Conservation (phyloP, 176 grass and related monocot genomes). For the Microstegium vimineum region DNA sequence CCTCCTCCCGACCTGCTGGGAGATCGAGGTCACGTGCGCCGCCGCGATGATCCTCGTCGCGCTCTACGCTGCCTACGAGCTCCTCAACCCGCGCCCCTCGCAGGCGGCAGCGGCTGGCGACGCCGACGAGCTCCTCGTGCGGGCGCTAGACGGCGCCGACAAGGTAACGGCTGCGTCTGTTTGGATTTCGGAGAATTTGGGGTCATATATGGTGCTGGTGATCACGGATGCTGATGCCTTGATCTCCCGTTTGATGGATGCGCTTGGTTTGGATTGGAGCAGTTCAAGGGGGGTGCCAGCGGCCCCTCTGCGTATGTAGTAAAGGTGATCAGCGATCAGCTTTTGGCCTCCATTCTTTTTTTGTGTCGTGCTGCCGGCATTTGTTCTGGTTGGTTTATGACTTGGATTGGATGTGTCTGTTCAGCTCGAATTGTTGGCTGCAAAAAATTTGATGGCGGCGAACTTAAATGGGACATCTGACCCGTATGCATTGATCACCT, state of each 20-base stretch:
- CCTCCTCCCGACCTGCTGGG: conserved; percentile 84
- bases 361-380: not conserved
- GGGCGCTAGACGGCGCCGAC: conserved; percentile 25
- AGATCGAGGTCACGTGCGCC: conserved; percentile 82
- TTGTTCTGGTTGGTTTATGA: conserved; percentile 18
- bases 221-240: conserved; percentile 13
- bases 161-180: conserved; percentile 35
- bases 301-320: conserved; percentile 68
- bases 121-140: not conserved
- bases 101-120: not conserved
- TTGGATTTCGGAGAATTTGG: not conserved
- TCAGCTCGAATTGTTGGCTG: conserved; percentile 87
- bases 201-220: not conserved
- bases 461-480: conserved; percentile 97
- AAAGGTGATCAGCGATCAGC: conserved; percentile 57
- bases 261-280: conserved; percentile 32
- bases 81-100: conserved; percentile 28
- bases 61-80: conserved; percentile 57
- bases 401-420: not conserved
- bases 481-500: conserved; percentile 91
- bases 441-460: conserved; percentile 86
- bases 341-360: conserved; percentile 21
- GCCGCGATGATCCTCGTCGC: conserved; percentile 60
- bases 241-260: not conserved
- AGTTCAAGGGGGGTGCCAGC: conserved; percentile 47